These are phyloP conservation scores for Cercospora sp. DNA, from an alignment of 2,329 filamentous ascomycete species.

Conservation along the genomic window DNA sequence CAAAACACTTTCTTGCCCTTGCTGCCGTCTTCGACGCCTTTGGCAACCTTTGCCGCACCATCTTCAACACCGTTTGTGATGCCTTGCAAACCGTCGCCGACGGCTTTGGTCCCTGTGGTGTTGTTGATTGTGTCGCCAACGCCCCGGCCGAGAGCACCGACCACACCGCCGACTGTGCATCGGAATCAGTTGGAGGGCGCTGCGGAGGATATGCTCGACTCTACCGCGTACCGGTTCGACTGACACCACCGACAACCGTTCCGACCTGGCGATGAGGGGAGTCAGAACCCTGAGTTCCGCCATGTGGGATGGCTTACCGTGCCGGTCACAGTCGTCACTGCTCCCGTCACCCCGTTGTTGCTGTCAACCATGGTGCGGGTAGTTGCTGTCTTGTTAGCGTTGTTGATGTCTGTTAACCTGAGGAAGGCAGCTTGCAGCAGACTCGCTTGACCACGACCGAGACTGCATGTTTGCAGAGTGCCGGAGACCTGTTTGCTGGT, in stretches of 20 bases:
- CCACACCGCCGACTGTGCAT: constrained; percentile 49
- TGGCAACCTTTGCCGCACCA: constrained; percentile 43
- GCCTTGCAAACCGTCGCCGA: constrained; percentile 45
- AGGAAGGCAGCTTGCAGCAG: background rate
- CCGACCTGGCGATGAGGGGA: constrained; percentile 37
- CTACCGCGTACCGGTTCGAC: constrained; percentile 43
- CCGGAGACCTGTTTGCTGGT: background rate
- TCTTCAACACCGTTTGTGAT: constrained; percentile 47
- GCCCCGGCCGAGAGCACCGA: constrained; percentile 50
- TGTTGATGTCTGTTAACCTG: background rate
- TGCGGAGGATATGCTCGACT: background rate
- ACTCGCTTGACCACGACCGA: background rate
- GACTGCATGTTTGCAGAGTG: background rate
- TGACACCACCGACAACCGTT: constrained; percentile 55
- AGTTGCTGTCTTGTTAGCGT: constrained; percentile 1
- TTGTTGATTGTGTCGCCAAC: constrained; percentile 48
- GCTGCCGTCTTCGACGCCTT: constrained; percentile 46
- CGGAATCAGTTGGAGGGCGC: background rate
- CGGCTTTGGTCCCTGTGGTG: constrained; percentile 47
- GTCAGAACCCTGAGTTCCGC: background rate
- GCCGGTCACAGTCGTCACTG: constrained; percentile 34
- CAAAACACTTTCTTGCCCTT: constrained; percentile 20
- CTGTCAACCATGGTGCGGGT: constrained; percentile 10
- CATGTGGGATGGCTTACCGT: constrained; percentile 23
- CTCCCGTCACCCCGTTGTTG: constrained; percentile 31